These are phyloP conservation scores for Lepiota brunneoincarnata DNA, from an alignment of 768 basidiomycete genomes.

Conservation along the genomic window DNA sequence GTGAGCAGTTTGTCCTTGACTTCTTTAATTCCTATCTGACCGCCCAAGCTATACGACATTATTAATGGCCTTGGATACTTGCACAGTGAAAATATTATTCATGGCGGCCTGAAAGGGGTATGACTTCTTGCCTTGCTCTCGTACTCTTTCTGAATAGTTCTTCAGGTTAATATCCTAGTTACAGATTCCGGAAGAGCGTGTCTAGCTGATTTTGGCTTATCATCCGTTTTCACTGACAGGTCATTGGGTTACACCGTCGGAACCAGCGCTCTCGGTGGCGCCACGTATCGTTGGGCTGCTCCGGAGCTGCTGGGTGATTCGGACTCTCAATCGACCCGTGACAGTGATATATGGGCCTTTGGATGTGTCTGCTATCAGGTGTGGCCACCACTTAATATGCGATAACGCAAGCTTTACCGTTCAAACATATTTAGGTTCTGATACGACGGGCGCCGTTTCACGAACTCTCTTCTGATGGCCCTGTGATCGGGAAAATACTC, in stretches of 20 bases:
- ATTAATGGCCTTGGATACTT: conserved; percentile 15
- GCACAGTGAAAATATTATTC: conserved; percentile 14
- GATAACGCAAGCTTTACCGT: neutral
- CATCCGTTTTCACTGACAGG: conserved; percentile 7
- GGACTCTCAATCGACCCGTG: neutral
- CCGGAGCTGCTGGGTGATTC: conserved; percentile 15
- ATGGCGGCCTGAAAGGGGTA: conserved; percentile 20
- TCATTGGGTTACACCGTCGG: neutral
- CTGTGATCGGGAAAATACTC: neutral
- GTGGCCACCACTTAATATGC: no score
- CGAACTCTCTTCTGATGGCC: neutral
- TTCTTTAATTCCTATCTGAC: neutral
- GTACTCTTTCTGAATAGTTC: neutral
- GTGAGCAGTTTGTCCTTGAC: neutral
- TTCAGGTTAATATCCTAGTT: conserved; percentile 19
- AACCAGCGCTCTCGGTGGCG: neutral
- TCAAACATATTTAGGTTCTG: neutral
- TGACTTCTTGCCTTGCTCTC: neutral
- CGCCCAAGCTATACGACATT: conserved; percentile 12
- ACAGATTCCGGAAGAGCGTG: conserved; percentile 12
- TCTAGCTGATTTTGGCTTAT: conserved; percentile 20
- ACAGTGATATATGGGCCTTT: conserved; percentile 19
- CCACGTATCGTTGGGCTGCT: conserved; percentile 18
- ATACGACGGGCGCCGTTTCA: neutral
- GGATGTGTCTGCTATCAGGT: conserved; percentile 20